A percentile compares a stretch with the other conserved stretches of the same genome.
These are phyloP conservation scores for Mucor plumbeus DNA, from an alignment of 371 early-diverging fungal species.

Conservation along the genomic window DNA sequence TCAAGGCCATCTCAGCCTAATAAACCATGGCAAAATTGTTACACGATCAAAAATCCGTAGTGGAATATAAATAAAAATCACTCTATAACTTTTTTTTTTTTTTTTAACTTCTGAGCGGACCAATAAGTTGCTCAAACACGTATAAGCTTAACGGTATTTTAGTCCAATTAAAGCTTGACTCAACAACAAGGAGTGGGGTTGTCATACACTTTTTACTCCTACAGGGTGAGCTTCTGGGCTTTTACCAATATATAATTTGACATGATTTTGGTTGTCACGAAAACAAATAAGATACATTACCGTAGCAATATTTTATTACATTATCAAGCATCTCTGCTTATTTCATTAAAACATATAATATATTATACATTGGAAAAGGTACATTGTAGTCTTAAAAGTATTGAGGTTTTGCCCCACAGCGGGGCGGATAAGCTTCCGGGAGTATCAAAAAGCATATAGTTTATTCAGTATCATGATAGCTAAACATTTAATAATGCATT, in stretches of 20 bases:
- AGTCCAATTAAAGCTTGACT: slow-evolving; percentile 5
- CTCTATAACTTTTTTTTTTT: background rate
- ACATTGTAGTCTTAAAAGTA: background rate
- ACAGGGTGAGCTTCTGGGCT: background rate
- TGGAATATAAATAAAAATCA: background rate
- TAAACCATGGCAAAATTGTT: slow-evolving; percentile 9
- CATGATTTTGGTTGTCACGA: background rate
- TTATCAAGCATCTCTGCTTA: background rate
- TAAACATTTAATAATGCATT: background rate
- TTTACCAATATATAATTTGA: background rate
- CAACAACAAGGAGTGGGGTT: slow-evolving; percentile 23
- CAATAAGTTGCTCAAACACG: background rate
- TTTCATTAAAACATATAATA: background rate
- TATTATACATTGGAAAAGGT: background rate
- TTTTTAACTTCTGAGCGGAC: too few species aligned
- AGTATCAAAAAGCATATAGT: background rate
- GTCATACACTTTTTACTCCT: slow-evolving; percentile 15
- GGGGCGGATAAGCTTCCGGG: slow-evolving; percentile 5
- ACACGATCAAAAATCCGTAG: slow-evolving; percentile 13
- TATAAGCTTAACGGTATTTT: background rate
- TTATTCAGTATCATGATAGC: background rate
- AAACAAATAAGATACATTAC: background rate
- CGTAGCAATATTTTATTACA: background rate
- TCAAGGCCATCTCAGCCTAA: background rate
- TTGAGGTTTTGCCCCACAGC: background rate